Evolutionary conservation across 768 basidiomycete genomes (phyloP).

Genomic region (Leucocoprinus leucothites): DNA sequence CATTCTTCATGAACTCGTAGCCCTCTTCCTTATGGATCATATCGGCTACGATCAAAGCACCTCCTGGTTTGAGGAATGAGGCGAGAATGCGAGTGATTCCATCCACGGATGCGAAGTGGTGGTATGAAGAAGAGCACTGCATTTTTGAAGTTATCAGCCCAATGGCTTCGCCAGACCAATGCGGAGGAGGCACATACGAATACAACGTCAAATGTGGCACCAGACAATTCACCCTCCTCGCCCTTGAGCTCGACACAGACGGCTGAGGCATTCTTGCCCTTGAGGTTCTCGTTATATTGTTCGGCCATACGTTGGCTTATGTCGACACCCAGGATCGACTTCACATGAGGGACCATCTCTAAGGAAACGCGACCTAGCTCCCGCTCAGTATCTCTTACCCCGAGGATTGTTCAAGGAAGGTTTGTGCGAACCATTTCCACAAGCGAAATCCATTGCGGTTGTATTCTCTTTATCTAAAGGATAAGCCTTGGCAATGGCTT

Average conservation of each 20-base stretch:
- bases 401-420: neutral
- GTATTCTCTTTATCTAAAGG: constrained; percentile 50
- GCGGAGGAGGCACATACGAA: constrained; percentile 38
- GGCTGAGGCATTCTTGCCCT: constrained; percentile 56
- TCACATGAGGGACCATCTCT: constrained; percentile 51
- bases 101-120: constrained; percentile 55
- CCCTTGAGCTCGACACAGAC: constrained; percentile 45
- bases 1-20: constrained; percentile 20
- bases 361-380: constrained; percentile 53
- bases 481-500: constrained; percentile 30
- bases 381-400: neutral
- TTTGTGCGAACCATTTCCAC: constrained; percentile 50
- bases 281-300: constrained; percentile 47
- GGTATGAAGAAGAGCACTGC: constrained; percentile 63
- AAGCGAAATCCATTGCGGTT: constrained; percentile 64
- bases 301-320: constrained; percentile 66
- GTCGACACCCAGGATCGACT: constrained; percentile 63
- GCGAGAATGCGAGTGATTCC: constrained; percentile 51
- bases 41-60: constrained; percentile 58
- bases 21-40: constrained; percentile 20
- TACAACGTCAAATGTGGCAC: constrained; percentile 57
- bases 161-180: neutral
- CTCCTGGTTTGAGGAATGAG: constrained; percentile 59
- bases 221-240: constrained; percentile 40
- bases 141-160: too few relatives aligned